Evolutionary conservation across 768 basidiomycete genomes (phyloP).

Genomic region (Coprinopsis strossmayeri): DNA sequence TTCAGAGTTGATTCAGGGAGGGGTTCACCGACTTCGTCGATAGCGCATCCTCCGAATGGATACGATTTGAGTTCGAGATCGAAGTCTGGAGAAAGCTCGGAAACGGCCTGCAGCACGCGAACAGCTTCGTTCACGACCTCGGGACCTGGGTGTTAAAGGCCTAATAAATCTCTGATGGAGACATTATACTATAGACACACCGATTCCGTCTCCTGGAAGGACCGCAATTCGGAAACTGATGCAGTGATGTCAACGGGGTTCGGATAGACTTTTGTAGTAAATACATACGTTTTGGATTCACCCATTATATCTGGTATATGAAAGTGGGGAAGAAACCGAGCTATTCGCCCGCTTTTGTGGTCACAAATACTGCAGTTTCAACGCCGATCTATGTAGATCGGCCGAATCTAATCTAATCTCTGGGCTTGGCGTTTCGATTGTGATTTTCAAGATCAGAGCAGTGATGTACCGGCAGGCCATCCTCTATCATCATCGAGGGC

Average conservation of each 20-base stretch:
- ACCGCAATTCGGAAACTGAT: slow-evolving; percentile 80
- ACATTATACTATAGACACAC: slow-evolving; percentile 29
- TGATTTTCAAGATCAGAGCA: too few relatives aligned
- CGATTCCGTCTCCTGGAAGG: slow-evolving; percentile 96
- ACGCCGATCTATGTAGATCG: neutral
- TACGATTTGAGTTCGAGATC: slow-evolving; percentile 70
- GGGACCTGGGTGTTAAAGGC: slow-evolving; percentile 49
- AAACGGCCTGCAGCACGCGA: slow-evolving; percentile 71
- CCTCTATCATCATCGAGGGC: neutral
- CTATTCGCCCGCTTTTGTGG: neutral
- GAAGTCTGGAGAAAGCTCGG: slow-evolving; percentile 53
- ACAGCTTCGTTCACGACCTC: slow-evolving; percentile 85
- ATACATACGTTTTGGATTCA: neutral
- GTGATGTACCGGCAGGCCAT: too few relatives aligned
- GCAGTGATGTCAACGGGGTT: slow-evolving; percentile 4
- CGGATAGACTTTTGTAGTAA: neutral
- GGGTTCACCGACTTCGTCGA: slow-evolving; percentile 82
- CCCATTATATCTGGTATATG: too few relatives aligned
- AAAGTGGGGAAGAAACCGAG: too few relatives aligned
- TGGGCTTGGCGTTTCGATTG: neutral
- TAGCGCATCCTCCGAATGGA: slow-evolving; percentile 88
- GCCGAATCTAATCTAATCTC: slow-evolving; percentile 3
- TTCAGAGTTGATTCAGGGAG: slow-evolving; percentile 79
- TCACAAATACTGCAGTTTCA: neutral
- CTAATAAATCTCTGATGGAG: slow-evolving; percentile 7